These are phyloP conservation scores for Trichoderma cornu-damae DNA, from an alignment of 2,329 filamentous ascomycete genomes.

Conservation along the genomic window DNA sequence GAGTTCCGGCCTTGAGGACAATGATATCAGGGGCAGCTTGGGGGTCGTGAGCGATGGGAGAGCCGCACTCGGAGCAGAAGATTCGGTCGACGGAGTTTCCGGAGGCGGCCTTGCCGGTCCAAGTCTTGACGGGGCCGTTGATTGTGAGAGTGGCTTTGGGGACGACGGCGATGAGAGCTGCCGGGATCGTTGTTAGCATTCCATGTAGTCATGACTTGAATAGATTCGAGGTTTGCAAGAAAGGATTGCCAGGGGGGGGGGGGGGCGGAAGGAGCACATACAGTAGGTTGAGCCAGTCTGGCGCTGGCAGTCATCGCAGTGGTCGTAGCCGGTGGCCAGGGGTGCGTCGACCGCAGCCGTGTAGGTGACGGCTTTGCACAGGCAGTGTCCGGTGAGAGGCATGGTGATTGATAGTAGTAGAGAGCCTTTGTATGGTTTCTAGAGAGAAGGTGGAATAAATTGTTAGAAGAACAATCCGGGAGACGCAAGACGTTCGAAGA, in stretches of 20 bases:
- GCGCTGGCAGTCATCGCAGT: constrained; percentile 69
- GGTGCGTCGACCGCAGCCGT: constrained; percentile 49
- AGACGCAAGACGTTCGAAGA: neutral
- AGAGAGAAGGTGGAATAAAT: neutral
- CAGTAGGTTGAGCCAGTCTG: constrained; percentile 65
- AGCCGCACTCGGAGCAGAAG: constrained; percentile 66
- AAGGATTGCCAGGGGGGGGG: neutral
- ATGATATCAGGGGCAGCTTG: constrained; percentile 66
- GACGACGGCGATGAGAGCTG: constrained; percentile 61
- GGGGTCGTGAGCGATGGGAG: constrained; percentile 65
- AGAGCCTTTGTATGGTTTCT: neutral
- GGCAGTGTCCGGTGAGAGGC: constrained; percentile 64
- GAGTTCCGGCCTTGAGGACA: constrained; percentile 61
- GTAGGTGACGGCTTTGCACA: constrained; percentile 69
- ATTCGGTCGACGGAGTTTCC: constrained; percentile 61
- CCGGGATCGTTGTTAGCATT: neutral
- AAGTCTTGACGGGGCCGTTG: constrained; percentile 61
- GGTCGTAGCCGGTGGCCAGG: constrained; percentile 59
- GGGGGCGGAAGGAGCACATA: constrained; percentile 31
- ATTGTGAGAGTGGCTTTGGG: constrained; percentile 61
- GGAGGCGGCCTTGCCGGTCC: constrained; percentile 53
- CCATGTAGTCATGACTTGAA: neutral
- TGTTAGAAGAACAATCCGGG: neutral
- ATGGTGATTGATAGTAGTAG: constrained; percentile 55
- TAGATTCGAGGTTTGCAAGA: neutral